Evolutionary conservation across 2,329 filamentous ascomycete species (phyloP).

Genomic region (Pseudogymnoascus sp.): DNA sequence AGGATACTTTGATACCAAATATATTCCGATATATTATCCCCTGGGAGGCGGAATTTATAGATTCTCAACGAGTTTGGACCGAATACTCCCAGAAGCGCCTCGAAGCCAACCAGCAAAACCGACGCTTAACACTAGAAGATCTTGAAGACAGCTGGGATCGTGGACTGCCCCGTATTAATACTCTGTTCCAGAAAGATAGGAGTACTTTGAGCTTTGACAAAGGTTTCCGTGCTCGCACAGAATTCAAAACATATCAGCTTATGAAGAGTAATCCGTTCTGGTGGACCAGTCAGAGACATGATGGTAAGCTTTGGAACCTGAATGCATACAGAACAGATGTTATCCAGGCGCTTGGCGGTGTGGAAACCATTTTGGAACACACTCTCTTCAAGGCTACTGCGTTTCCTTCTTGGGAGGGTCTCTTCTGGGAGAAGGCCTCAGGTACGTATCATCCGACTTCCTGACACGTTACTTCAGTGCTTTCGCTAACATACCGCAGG

Average conservation of each 20-base stretch:
- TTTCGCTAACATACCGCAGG: slow-evolving; percentile 8
- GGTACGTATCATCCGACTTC: slow-evolving; percentile 35
- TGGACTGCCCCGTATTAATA: slow-evolving; percentile 95
- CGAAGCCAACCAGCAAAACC: slow-evolving; percentile 95
- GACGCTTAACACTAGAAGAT: slow-evolving; percentile 87
- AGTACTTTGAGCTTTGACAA: slow-evolving; percentile 98
- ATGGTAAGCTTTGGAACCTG: slow-evolving; percentile 94
- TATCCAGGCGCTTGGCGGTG: slow-evolving; percentile 84
- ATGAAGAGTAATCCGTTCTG: slow-evolving; percentile 99
- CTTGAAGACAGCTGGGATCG: slow-evolving; percentile 98
- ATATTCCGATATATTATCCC: slow-evolving; percentile 99
- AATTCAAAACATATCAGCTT: slow-evolving; percentile 97
- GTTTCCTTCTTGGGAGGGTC: slow-evolving; percentile 92
- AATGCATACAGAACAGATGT: slow-evolving; percentile 95
- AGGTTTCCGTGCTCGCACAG: slow-evolving; percentile 86
- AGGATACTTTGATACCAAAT: slow-evolving; percentile 95
- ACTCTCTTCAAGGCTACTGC: slow-evolving; percentile 95
- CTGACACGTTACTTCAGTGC: slow-evolving; percentile 27
- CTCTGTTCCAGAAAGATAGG: slow-evolving; percentile 95
- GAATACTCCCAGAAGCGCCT: slow-evolving; percentile 97
- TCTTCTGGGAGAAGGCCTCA: slow-evolving; percentile 74
- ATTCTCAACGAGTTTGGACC: slow-evolving; percentile 97
- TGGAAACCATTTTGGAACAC: slow-evolving; percentile 95
- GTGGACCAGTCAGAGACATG: slow-evolving; percentile 97
- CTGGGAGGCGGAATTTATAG: slow-evolving; percentile 98